A percentile compares a stretch with the other conserved stretches of the same genome.
Conservation (phyloP, 768 basidiomycete genomes). For the Leccinum incarnatum region DNA sequence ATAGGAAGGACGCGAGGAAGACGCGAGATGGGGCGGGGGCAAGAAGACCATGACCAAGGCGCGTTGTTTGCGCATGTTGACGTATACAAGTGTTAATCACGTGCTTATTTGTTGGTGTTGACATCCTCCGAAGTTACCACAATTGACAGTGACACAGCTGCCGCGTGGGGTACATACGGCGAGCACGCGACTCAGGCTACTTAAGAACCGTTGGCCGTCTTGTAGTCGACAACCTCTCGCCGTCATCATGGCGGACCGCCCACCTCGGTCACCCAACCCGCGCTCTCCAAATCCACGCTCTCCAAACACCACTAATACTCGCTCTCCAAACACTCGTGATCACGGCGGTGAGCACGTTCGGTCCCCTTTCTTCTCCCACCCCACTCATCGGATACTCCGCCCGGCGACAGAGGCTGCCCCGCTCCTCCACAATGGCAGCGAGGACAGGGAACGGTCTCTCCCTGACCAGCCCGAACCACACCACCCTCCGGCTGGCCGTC, state of each 20-base stretch:
- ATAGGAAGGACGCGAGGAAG: conserved; percentile 60
- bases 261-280: conserved; percentile 53
- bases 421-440: conserved; percentile 51
- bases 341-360: conserved; percentile 49
- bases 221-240: conserved; percentile 12
- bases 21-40: conserved; percentile 66
- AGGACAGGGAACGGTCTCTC: conserved; percentile 37
- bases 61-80: neutral
- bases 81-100: neutral
- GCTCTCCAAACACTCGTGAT: conserved; percentile 48
- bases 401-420: conserved; percentile 58
- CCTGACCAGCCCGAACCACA: conserved; percentile 38
- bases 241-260: conserved; percentile 54
- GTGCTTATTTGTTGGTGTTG: conserved; percentile 20
- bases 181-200: conserved; percentile 30
- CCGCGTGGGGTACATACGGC: conserved; percentile 28
- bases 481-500: conserved; percentile 25
- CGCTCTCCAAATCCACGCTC: conserved; percentile 42
- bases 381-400: conserved; percentile 3
- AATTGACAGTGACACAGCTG: neutral
- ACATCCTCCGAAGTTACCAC: conserved; percentile 7
- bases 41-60: conserved; percentile 56
- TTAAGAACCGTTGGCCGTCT: conserved; percentile 21
- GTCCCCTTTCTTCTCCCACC: neutral
- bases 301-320: conserved; percentile 33